Conservation (phyloP, 768 basidiomycete genomes). For the Brasilioporus rufonigricans region DNA sequence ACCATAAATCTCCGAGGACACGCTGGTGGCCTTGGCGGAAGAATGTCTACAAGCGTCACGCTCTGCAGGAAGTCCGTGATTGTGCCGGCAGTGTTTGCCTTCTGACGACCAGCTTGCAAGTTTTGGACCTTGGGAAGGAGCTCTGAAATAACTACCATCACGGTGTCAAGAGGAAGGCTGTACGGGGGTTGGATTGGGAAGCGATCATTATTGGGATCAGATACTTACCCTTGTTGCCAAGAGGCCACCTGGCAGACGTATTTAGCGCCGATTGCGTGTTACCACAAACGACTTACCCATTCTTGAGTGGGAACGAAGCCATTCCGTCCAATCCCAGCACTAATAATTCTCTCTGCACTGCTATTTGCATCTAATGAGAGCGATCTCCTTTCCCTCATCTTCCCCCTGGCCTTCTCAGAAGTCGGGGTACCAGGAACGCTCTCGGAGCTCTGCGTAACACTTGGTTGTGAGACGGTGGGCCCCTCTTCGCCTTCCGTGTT, state of each 20-base stretch:
- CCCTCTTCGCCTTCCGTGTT: conserved; percentile 15
- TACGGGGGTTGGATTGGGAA: conserved; percentile 7
- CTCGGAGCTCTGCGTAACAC: conserved; percentile 45
- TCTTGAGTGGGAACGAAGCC: conserved; percentile 95
- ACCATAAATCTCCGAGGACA: conserved; percentile 76
- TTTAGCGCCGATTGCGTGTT: neutral
- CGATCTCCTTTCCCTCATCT: conserved; percentile 77
- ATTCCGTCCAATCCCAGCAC: conserved; percentile 75
- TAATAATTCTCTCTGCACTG: conserved; percentile 63
- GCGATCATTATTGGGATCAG: neutral
- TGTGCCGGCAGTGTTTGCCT: conserved; percentile 59
- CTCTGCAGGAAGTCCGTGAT: conserved; percentile 75
- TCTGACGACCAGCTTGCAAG: conserved; percentile 65
- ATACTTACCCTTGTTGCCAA: conserved; percentile 89
- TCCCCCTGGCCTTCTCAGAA: conserved; percentile 91
- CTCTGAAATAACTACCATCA: conserved; percentile 87
- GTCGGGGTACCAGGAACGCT: conserved; percentile 33
- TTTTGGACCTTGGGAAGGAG: conserved; percentile 82
- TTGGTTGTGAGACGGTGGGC: conserved; percentile 28
- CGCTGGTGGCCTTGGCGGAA: conserved; percentile 68
- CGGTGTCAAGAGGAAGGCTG: conserved; percentile 84
- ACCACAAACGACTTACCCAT: conserved; percentile 61
- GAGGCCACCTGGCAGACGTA: conserved; percentile 62
- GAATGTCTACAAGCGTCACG: conserved; percentile 64
- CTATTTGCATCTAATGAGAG: conserved; percentile 48